Conservation (phyloP, 805 yeast genomes). For the Tetrapisispora arboricola region DNA sequence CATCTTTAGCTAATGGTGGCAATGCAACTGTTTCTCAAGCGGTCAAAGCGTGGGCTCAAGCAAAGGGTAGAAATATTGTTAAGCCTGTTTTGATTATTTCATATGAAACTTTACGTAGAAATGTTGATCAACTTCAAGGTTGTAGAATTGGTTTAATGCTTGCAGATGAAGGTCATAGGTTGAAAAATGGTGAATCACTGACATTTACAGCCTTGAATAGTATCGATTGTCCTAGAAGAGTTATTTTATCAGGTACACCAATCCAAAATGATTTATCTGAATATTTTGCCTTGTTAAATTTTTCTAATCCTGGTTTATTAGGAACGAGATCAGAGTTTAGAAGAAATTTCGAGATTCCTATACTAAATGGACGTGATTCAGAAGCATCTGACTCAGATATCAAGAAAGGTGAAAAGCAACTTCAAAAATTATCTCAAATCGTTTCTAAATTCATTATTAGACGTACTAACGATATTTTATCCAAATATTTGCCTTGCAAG, state of each 20-base stretch:
- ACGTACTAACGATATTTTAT: conserved; percentile 87
- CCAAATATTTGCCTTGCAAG: conserved; percentile 90
- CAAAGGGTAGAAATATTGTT: conserved; percentile 78
- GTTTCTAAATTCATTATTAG: conserved; percentile 89
- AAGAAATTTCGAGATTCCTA: conserved; percentile 71
- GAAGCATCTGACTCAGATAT: conserved; percentile 76
- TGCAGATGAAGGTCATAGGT: conserved; percentile 79
- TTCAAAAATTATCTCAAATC: conserved; percentile 57
- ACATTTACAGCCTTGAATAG: conserved; percentile 82
- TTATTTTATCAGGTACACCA: conserved; percentile 92
- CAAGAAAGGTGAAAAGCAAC: conserved; percentile 53
- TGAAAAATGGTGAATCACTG: conserved; percentile 81
- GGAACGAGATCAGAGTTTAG: conserved; percentile 81
- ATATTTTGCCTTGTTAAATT: conserved; percentile 79
- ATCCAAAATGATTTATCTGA: conserved; percentile 92
- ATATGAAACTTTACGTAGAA: conserved; percentile 84
- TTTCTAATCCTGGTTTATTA: conserved; percentile 88
- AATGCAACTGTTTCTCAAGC: conserved; percentile 53
- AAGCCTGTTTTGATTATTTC: conserved; percentile 90
- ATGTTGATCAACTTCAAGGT: conserved; percentile 61
- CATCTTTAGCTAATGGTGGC: conserved; percentile 41
- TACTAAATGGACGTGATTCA: conserved; percentile 81
- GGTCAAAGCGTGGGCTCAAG: conserved; percentile 74
- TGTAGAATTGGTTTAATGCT: conserved; percentile 78
- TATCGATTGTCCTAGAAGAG: conserved; percentile 79